phyloP scores from a whole-genome alignment of 2,329 filamentous ascomycete species.

The Beauveria brongniartii region DNA sequence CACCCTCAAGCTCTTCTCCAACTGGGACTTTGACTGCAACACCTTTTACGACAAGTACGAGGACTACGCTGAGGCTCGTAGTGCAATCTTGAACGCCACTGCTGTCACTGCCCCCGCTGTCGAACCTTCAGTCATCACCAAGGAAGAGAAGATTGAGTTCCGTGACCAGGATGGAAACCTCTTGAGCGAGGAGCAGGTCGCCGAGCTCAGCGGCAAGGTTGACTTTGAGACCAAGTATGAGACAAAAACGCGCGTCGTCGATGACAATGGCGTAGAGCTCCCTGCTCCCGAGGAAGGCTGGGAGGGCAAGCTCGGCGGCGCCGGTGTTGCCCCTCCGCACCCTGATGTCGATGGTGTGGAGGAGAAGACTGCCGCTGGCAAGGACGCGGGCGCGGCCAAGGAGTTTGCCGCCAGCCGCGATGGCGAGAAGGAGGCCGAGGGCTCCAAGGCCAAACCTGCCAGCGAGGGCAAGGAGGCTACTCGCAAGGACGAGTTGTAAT shows the following conservation, averaged over 20 bases:
- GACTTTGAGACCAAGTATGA: slow-evolving; percentile 94
- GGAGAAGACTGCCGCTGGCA: slow-evolving; percentile 43
- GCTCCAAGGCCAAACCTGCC: slow-evolving; percentile 50
- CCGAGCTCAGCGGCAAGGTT: slow-evolving; percentile 80
- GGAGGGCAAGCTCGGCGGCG: slow-evolving; percentile 26
- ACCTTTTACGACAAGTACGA: slow-evolving; percentile 61
- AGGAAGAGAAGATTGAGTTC: slow-evolving; percentile 85
- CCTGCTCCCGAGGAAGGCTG: slow-evolving; percentile 32
- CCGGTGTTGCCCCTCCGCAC: slow-evolving; percentile 47
- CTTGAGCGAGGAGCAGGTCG: slow-evolving; percentile 74
- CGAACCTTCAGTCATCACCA: slow-evolving; percentile 39
- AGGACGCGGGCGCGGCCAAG: slow-evolving; percentile 31
- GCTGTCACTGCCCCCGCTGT: slow-evolving; percentile 38
- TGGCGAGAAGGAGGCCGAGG: slow-evolving; percentile 50
- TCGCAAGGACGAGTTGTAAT: slow-evolving; percentile 30
- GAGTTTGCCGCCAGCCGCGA: slow-evolving; percentile 43
- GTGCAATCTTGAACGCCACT: slow-evolving; percentile 29
- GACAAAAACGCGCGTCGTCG: slow-evolving; percentile 80
- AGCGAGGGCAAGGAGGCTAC: slow-evolving; percentile 56
- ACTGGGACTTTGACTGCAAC: slow-evolving; percentile 98
- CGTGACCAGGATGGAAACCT: slow-evolving; percentile 90
- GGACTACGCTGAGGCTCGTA: slow-evolving; percentile 23
- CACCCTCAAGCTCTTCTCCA: slow-evolving; percentile 74
- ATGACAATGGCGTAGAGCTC: slow-evolving; percentile 74
- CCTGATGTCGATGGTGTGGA: slow-evolving; percentile 55